Evolutionary conservation across 768 basidiomycete genomes (phyloP), one percentile per base, ranked within the genome.

Genomic region (Asterophora parasitica): DNA sequence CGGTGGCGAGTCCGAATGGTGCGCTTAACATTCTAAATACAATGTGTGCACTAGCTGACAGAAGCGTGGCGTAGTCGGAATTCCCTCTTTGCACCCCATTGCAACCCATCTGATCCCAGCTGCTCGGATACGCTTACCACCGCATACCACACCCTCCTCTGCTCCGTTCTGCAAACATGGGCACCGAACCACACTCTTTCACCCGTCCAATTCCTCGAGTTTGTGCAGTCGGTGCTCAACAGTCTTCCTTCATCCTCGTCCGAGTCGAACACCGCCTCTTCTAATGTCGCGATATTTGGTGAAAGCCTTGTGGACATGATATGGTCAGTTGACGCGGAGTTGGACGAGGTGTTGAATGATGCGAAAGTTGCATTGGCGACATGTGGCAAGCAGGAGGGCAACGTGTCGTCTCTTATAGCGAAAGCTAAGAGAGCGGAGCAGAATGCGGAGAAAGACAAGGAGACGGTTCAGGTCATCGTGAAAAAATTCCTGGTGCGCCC

Each of bases 221-320:
- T 91, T 60, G 70, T 89, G 16, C 76, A 77, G 57, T 79, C 77
- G 3, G 75, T 88, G 20, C 61, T 85, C 34, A 67, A 71, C 42
- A 69, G 66, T 37, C 73, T 88, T 8, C 88, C 88, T 15, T 81
- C 80, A n/a, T 85, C 87, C 16, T 86, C 85, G 4, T 77, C 78
- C n/a, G 64, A 65, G 9, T 74, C 79, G 7, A 72, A 76, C 7
- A 77, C 77, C 32, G 64, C 70, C 39, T 68, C 73, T 9, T 64
- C 72, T 7, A 71, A 74, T 51, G 67, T 65, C 3, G 51, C 66
- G 0, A 55, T 73, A 0, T 79, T 91, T 47, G 83, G 83, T 9
- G 88, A 90, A 56, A 64, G 79, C 38, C 68, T 92, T 2, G 76
- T 93, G 16, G 91, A 93, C 61, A 73, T 87, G 57, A 72, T 90